phyloP scores from a whole-genome alignment of 2,329 filamentous ascomycete genomes.

The Proliferodiscus dingleyae region DNA sequence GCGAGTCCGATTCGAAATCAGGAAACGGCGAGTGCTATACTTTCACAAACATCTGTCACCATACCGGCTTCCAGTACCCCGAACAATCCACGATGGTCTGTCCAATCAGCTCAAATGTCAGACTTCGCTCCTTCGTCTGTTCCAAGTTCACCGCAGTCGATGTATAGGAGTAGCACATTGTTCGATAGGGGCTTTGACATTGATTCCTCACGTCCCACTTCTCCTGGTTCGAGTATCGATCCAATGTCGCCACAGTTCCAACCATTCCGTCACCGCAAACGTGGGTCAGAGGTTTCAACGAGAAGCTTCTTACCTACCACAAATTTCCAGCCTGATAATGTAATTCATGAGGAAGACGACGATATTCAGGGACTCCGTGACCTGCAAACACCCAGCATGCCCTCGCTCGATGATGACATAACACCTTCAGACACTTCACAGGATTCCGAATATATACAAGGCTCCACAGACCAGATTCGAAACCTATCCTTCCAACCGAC shows the following conservation, averaged over 20 bases:
- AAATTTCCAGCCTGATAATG: constrained; percentile 33
- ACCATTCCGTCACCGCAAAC: constrained; percentile 50
- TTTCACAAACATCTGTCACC: constrained; percentile 45
- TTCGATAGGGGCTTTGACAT: constrained; percentile 64
- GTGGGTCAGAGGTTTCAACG: constrained; percentile 49
- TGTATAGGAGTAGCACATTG: constrained; percentile 64
- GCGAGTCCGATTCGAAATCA: constrained; percentile 36
- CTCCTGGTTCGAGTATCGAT: constrained; percentile 71
- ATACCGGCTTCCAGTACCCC: constrained; percentile 43
- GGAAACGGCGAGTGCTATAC: constrained; percentile 36
- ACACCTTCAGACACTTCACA: constrained; percentile 21
- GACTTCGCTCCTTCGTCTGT: constrained; percentile 67
- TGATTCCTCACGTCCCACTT: constrained; percentile 72
- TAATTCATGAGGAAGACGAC: constrained; percentile 33
- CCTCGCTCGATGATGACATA: constrained; percentile 21
- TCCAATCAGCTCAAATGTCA: constrained; percentile 55
- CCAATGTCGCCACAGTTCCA: constrained; percentile 60
- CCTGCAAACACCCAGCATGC: constrained; percentile 17
- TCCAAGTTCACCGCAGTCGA: constrained; percentile 76
- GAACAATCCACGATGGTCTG: constrained; percentile 55
- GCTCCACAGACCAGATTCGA: constrained; percentile 16
- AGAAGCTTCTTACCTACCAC: constrained; percentile 38
- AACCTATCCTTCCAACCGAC: constrained; percentile 35
- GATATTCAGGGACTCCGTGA: constrained; percentile 28
- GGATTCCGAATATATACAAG: constrained; percentile 12